Evolutionary conservation across 2,329 filamentous ascomycete genomes (phyloP).

Genomic region (Pseudogymnoascus destructans): DNA sequence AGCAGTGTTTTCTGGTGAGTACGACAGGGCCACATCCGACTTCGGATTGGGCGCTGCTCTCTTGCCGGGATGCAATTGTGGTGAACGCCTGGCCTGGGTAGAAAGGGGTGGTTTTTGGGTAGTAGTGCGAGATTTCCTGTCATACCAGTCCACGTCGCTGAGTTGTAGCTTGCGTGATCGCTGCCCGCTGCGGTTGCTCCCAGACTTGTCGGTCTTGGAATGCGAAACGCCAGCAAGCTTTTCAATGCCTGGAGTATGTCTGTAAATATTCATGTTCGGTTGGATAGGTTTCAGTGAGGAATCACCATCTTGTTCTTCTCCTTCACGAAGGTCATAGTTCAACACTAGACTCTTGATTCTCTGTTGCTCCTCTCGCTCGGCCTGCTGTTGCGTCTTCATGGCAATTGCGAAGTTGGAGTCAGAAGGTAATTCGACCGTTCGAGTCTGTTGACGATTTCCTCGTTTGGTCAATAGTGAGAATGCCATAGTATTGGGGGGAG

Average conservation of each 20-base stretch:
- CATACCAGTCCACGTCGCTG: slow-evolving; percentile 96
- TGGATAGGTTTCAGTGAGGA: slow-evolving; percentile 31
- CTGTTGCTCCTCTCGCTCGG: slow-evolving; percentile 90
- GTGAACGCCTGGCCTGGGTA: not conserved
- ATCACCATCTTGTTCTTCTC: slow-evolving; percentile 68
- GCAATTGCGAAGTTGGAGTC: slow-evolving; percentile 92
- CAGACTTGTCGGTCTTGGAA: slow-evolving; percentile 26
- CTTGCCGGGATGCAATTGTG: not conserved
- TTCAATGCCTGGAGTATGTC: slow-evolving; percentile 41
- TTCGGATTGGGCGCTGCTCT: slow-evolving; percentile 2
- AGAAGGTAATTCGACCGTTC: slow-evolving; percentile 76
- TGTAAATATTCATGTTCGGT: slow-evolving; percentile 40
- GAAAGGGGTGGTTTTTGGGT: not conserved
- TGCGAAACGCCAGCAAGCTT: slow-evolving; percentile 31
- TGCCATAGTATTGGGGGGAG: slow-evolving; percentile 61
- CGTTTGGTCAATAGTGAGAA: slow-evolving; percentile 93
- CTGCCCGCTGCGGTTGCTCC: slow-evolving; percentile 47
- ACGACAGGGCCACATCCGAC: slow-evolving; percentile 1
- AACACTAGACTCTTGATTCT: slow-evolving; percentile 96
- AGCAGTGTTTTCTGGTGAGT: slow-evolving; percentile 1
- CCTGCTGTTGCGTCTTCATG: slow-evolving; percentile 91
- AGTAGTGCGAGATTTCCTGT: slow-evolving; percentile 12
- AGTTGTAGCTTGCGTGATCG: slow-evolving; percentile 83
- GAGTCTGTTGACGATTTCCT: slow-evolving; percentile 87
- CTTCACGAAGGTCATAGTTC: slow-evolving; percentile 87